Evolutionary conservation across 2,329 filamentous ascomycete genomes (phyloP), one percentile per base, ranked within the genome.

Genomic region (Diplodia scrobiculata): DNA sequence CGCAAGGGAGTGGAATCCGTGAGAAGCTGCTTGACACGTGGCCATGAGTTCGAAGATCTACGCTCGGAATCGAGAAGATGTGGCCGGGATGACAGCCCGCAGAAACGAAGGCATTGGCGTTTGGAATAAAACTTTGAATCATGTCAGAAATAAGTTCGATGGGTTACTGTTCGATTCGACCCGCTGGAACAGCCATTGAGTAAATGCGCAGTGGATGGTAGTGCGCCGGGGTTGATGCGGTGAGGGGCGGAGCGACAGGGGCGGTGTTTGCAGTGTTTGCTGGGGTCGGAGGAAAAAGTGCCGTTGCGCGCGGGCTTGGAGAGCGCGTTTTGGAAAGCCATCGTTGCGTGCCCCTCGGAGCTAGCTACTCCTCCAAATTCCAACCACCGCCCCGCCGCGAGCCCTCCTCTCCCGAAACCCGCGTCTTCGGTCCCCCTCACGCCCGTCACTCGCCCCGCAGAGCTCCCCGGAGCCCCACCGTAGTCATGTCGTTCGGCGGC

Each of bases 401-500:
- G 41, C 54, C 13, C 41, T 32, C 21, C 52, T 27, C 63, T 41
- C 41, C 34, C 19, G n/a, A 34, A 21, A 13, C 13, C 7, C 60
- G 48, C 32, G 17, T 41, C 25, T 32, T n/a, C 47, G 25, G 63
- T 29, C 51, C 32, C 50, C 53, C 19, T 34, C 29, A 29, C 54
- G 47, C 64, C 45, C 54, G 21, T 34, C 21, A 41, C 5, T 10
- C 21, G 6, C 47, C 5, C 29, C 64, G 38, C n/a, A 60, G 32
- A 66, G 53, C 53, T 60, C 53, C 45, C 64, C 52, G 64, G 54
- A 50, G 60, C 60, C 60, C 25, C 38, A 34, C 41, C 58, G 34
- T 25, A 45, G 47, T 68, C 72, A 97, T 97, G 93, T 96, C 93
- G 79, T 97, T 97, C 84, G 92, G 92, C 83, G 93, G 93, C 78